Base-by-base conservation (phyloP, 176 grass and related monocot species). In the Phragmites australis region DNA sequence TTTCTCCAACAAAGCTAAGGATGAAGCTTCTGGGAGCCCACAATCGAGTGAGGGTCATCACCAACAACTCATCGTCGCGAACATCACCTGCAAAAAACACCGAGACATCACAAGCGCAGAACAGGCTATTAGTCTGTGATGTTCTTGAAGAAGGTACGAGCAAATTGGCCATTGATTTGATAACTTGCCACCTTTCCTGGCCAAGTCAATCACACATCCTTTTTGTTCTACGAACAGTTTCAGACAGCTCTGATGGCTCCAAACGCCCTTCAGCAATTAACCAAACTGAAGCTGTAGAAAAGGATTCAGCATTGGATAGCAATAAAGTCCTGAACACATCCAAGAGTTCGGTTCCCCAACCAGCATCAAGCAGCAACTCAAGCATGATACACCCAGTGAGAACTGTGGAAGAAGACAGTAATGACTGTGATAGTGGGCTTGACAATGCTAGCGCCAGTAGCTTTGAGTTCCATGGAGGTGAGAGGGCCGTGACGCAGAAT, bases 1-100 rank as follows among this genome's bases (percentile, higher is more conserved):
- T 93, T 76, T 98, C 96, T 68, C 96, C 96, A 1, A 98, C 86
- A 77, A 98, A 95, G 75, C 65, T 95, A 68, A 89, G 96, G 54
- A 93, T 98, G 92, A 98, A 93, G 81, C 88, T 98, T 45, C 44
- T 95, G 16, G 90, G 81, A 42, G 68, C 90, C 29, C 86, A 89
- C 44, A 93, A 93, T 71, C 86, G 88, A 1, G 72, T 87, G 6
- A 98, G 85, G 62, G 77, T 81, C n/a, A 89, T 79, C 83, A 91
- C 78, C 75, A 94, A 74, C 77, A 89, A 79, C 81, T 94, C 92
- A 6, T 89, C 90, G 0, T 87, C 90, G 3, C 84, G 73, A 37
- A 80, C 83, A 56, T 97, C 89, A 15, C 94, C 92, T 81, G 85
- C 90, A 2, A 98, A 98, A 86, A 82, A 75, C 32, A 70, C 16